Percentiles rank a stretch among this genome's conserved stretches.
Evolutionary conservation across 441 rosid species (phyloP).

Genomic region (Euphorbia corollata): DNA sequence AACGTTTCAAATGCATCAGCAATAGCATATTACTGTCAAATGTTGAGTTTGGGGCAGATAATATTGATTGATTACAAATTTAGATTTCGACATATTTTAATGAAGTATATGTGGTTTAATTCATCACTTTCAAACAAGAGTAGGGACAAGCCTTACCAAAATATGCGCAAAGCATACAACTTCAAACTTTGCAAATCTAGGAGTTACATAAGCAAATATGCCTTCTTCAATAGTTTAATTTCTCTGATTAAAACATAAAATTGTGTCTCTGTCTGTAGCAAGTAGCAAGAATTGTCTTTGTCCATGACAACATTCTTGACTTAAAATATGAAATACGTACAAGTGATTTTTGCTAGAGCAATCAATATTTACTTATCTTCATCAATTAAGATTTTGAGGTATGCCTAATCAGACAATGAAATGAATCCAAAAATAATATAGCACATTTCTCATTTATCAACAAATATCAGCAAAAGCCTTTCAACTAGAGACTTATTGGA

Average conservation of each 20-base stretch:
- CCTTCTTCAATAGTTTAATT: constrained; percentile 1
- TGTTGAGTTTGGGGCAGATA: too few relatives aligned
- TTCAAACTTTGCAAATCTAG: background rate
- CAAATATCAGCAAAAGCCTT: background rate
- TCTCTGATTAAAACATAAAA: background rate
- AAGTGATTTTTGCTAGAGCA: background rate
- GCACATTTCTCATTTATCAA: background rate
- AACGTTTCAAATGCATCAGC: too few relatives aligned
- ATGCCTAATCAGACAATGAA: background rate
- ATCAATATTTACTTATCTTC: background rate
- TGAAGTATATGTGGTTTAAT: background rate
- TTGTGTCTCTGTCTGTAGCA: background rate
- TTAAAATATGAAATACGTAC: background rate
- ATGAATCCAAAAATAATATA: background rate
- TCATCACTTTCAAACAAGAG: background rate
- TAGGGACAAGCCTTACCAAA: background rate
- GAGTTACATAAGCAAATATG: background rate
- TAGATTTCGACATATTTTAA: background rate
- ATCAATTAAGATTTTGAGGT: background rate
- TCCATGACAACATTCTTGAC: background rate
- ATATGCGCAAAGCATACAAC: background rate
- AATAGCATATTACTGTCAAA: background rate
- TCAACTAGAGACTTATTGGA: background rate
- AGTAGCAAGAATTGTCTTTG: background rate
- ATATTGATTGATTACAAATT: background rate